phyloP scores from a whole-genome alignment of 1,139 yeast genomes.

The Zygosaccharomyces sapae region DNA sequence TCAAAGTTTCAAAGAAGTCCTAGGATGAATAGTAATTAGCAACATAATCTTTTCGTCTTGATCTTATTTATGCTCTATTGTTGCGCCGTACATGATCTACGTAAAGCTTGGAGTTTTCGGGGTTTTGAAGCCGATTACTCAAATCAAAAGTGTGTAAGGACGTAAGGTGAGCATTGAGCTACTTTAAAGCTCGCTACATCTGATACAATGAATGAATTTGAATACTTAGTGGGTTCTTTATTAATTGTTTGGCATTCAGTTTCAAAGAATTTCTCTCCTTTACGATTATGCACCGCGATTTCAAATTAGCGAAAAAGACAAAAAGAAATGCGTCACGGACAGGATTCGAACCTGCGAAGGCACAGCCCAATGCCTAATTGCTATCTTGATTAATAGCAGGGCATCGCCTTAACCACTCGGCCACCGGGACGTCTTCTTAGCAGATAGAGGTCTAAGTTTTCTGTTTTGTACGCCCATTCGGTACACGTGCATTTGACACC shows the following conservation, averaged over 20 bases:
- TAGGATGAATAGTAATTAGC: neutral
- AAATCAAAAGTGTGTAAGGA: neutral
- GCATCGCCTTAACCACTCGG: constrained; percentile 90
- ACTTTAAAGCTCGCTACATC: too few relatives aligned
- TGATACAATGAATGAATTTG: too few relatives aligned
- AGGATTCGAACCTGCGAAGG: constrained; percentile 66
- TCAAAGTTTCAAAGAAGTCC: constrained; percentile 16
- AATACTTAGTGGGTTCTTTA: too few relatives aligned
- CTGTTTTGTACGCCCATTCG: too few relatives aligned
- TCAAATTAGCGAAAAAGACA: too few relatives aligned
- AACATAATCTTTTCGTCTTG: neutral
- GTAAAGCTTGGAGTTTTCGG: neutral
- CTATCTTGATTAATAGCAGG: constrained; percentile 51
- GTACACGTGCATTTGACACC: too few relatives aligned
- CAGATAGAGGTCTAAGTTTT: too few relatives aligned
- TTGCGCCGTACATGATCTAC: neutral
- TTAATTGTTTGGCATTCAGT: too few relatives aligned
- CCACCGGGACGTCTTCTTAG: constrained; percentile 51
- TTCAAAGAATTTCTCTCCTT: too few relatives aligned
- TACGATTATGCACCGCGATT: too few relatives aligned
- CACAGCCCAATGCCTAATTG: constrained; percentile 50
- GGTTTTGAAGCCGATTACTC: neutral
- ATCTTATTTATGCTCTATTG: neutral
- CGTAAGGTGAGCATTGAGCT: too few relatives aligned
- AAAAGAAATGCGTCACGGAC: constrained; percentile 46